Evolutionary conservation across 2,329 filamentous ascomycete species (phyloP), one percentile per base, ranked within the genome.

Genomic region (Verticillium albo-atrum): DNA sequence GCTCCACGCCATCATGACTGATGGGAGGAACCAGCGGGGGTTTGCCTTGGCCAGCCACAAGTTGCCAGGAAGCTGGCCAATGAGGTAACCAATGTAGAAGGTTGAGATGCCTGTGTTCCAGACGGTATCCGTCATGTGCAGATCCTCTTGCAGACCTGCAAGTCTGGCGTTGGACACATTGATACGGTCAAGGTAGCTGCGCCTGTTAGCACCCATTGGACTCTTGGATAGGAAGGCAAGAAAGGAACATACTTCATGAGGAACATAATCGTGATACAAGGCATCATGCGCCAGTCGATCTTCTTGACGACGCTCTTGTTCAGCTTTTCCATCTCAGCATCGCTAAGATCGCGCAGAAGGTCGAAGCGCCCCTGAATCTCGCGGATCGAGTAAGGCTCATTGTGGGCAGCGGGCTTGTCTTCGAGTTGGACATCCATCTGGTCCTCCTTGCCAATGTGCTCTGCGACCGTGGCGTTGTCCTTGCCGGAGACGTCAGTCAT

Each of bases 121-220:
- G 34, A 73, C 64, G 2, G 66, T 70, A 51, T 71, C 66, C 27
- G 56, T 63, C 61, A 76, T 70, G n/a, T 62, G 27, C 3, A 78
- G 67, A 59, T 74, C 72, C 20, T 65, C 59, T 58, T 72, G 67
- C 52, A 76, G 66, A 3, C 71, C 71, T 17, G 71, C 70, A 23
- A 75, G 68, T 54, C 71, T 68, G 9, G 74, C 74, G 62, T 75
- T 75, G 56, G 77, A 78, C 54, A 82, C 77, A 65, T 82, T 82
- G 47, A 78, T 79, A 55, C 78, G 72, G 63, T 81, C 78, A 57
- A 82, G 72, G 64, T 81, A 81, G 64, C 77, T 80, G 32, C 75
- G 2, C 0, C 30, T 27, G 51, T 42, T 20, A 42, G 26, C 61
- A 25, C 57, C 52, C 14, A 17, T 42, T 9, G n/a, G n/a, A 9